phyloP scores from a whole-genome alignment of 129 eudicot genomes.

The Logfia minima region DNA sequence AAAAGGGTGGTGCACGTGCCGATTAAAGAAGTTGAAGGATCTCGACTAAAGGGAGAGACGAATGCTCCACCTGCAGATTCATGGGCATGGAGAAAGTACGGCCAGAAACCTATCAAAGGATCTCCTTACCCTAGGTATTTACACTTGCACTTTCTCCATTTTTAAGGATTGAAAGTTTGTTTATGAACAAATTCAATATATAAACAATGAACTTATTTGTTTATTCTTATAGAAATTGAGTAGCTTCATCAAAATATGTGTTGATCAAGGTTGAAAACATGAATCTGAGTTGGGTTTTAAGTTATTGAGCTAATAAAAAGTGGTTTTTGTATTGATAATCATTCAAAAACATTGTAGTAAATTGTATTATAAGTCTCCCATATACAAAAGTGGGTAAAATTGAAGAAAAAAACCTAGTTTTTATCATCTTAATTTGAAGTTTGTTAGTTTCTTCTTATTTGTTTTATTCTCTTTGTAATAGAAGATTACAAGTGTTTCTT shows the following conservation, averaged over 20 bases:
- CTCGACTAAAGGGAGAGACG: conserved; percentile 64
- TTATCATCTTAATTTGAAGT: background rate
- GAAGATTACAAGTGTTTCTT: background rate
- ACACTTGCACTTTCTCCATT: background rate
- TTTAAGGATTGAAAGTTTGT: background rate
- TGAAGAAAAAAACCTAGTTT: background rate
- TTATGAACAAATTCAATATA: background rate
- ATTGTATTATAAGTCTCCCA: background rate
- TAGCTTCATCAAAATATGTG: conserved; percentile 3
- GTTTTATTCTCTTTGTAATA: background rate
- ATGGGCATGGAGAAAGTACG: conserved; percentile 99
- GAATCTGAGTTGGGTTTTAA: background rate
- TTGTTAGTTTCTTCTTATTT: background rate
- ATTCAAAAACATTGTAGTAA: background rate
- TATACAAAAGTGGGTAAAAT: too few relatives aligned
- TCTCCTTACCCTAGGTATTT: conserved; percentile 91
- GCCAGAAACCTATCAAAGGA: conserved; percentile 97
- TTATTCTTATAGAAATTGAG: background rate
- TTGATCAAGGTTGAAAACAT: conserved; percentile 15
- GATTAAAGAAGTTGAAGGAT: conserved; percentile 75
- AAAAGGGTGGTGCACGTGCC: conserved; percentile 83
- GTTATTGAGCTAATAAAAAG: background rate
- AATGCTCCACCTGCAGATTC: conserved; percentile 88
- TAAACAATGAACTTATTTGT: background rate
- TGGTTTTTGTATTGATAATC: background rate